Evolutionary conservation across 495 filamentous ascomycete genomes (phyloP).

Genomic region (Penicillium dipodomyicola): DNA sequence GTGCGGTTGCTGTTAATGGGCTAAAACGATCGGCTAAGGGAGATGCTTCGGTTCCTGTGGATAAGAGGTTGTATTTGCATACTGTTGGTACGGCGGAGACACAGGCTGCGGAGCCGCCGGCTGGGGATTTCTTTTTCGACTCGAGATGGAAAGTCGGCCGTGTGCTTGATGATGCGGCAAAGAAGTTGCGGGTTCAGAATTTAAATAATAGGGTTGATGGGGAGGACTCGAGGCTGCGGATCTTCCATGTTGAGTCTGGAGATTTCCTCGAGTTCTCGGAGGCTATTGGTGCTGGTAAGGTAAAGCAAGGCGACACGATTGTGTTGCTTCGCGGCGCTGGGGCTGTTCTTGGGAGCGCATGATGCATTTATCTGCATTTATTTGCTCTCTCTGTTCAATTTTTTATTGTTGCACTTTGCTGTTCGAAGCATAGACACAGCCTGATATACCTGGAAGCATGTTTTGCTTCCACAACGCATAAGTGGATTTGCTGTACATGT

Average conservation of each 20-base stretch:
- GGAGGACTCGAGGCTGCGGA: slow-evolving; percentile 73
- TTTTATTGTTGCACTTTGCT: slow-evolving; percentile 8
- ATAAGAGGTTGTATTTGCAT: slow-evolving; percentile 80
- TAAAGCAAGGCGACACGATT: slow-evolving; percentile 77
- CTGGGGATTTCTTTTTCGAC: slow-evolving; percentile 80
- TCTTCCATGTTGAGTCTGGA: slow-evolving; percentile 92
- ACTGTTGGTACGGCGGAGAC: slow-evolving; percentile 75
- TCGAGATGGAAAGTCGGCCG: slow-evolving; percentile 84
- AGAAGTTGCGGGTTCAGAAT: slow-evolving; percentile 77
- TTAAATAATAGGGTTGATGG: slow-evolving; percentile 78
- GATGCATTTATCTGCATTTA: slow-evolving; percentile 11
- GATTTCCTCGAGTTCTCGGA: slow-evolving; percentile 82
- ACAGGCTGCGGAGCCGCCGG: slow-evolving; percentile 71
- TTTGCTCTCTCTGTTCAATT: background rate
- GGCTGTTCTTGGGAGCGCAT: slow-evolving; percentile 47
- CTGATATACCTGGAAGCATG: slow-evolving; percentile 8
- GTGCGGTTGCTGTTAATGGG: slow-evolving; percentile 62
- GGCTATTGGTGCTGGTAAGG: slow-evolving; percentile 63
- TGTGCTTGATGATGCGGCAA: slow-evolving; percentile 84
- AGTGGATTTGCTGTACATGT: background rate
- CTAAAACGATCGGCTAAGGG: slow-evolving; percentile 88
- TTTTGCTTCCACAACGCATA: slow-evolving; percentile 1
- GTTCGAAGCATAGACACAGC: slow-evolving; percentile 13
- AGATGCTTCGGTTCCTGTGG: slow-evolving; percentile 70
- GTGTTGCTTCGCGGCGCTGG: slow-evolving; percentile 85